These are phyloP conservation scores for Ophiostoma fasciatum DNA, from an alignment of 2,329 filamentous ascomycete species.

Conservation along the genomic window DNA sequence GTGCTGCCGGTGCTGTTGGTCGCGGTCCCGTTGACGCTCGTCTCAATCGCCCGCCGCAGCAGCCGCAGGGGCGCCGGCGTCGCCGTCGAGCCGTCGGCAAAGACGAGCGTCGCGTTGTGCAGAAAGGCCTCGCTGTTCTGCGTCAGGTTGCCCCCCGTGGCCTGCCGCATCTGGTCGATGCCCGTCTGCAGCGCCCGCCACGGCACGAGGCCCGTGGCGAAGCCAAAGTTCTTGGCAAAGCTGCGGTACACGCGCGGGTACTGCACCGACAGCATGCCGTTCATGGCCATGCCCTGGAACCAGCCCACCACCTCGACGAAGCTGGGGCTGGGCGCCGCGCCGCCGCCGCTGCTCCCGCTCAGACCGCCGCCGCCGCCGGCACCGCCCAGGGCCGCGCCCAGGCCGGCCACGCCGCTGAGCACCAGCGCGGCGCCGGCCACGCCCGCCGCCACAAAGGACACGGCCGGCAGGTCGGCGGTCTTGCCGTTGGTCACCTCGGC, in stretches of 20 bases:
- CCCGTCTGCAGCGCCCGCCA: slow-evolving; percentile 66
- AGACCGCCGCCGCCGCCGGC: slow-evolving; percentile 23
- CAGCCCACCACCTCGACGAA: slow-evolving; percentile 76
- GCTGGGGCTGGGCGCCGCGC: slow-evolving; percentile 54
- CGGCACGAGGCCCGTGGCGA: slow-evolving; percentile 70
- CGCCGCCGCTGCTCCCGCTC: slow-evolving; percentile 34
- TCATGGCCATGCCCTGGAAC: slow-evolving; percentile 90
- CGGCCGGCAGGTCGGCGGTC: slow-evolving; percentile 56
- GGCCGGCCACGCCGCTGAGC: slow-evolving; percentile 56
- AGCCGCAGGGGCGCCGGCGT: slow-evolving; percentile 22
- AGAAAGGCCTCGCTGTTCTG: slow-evolving; percentile 62
- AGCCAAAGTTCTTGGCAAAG: slow-evolving; percentile 87
- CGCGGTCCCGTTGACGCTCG: slow-evolving; percentile 25
- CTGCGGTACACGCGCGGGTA: slow-evolving; percentile 79
- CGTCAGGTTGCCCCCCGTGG: slow-evolving; percentile 78
- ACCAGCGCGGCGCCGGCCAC: slow-evolving; percentile 73
- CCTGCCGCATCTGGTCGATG: slow-evolving; percentile 70
- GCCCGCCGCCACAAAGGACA: slow-evolving; percentile 71
- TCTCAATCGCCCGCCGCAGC: slow-evolving; percentile 32
- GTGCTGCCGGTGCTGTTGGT: slow-evolving; percentile 13
- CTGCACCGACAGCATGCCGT: slow-evolving; percentile 86
- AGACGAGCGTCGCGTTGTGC: slow-evolving; percentile 60
- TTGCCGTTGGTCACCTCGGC: slow-evolving; percentile 80
- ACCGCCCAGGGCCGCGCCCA: slow-evolving; percentile 36
- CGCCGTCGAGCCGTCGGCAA: slow-evolving; percentile 41